Conservation (phyloP, 2,329 filamentous ascomycete genomes). For the Trichoderma asperellum region DNA sequence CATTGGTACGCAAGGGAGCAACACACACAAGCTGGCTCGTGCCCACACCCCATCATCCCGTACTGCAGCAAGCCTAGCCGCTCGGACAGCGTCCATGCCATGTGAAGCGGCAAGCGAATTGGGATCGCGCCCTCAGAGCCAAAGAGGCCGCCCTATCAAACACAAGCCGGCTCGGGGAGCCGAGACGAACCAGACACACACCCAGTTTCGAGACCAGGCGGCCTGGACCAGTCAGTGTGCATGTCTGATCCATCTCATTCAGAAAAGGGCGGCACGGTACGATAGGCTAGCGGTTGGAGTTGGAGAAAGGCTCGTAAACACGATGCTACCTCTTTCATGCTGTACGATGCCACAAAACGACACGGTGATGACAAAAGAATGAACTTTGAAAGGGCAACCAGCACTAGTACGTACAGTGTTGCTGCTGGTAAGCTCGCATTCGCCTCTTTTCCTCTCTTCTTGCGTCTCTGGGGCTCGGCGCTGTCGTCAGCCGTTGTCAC, state of each 20-base stretch:
- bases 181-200: constrained; percentile 9
- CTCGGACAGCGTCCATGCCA: background rate
- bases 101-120: background rate
- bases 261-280: constrained; percentile 1
- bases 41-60: background rate
- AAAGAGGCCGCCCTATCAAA: constrained; percentile 14
- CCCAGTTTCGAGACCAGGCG: constrained; percentile 18
- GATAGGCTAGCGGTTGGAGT: background rate
- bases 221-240: constrained; percentile 19
- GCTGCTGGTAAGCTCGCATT: background rate
- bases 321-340: background rate
- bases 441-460: background rate
- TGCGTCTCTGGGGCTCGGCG: constrained; percentile 21
- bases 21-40: background rate
- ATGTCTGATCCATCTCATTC: background rate
- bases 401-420: background rate
- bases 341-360: background rate
- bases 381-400: too few relatives aligned
- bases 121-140: background rate
- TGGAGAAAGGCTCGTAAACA: background rate
- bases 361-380: background rate
- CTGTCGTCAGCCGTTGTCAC: constrained; percentile 21
- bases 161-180: background rate
- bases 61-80: background rate
- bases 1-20: background rate